Base-by-base conservation (phyloP, 2,329 filamentous ascomycete species). In the Fusarium vanettenii region DNA sequence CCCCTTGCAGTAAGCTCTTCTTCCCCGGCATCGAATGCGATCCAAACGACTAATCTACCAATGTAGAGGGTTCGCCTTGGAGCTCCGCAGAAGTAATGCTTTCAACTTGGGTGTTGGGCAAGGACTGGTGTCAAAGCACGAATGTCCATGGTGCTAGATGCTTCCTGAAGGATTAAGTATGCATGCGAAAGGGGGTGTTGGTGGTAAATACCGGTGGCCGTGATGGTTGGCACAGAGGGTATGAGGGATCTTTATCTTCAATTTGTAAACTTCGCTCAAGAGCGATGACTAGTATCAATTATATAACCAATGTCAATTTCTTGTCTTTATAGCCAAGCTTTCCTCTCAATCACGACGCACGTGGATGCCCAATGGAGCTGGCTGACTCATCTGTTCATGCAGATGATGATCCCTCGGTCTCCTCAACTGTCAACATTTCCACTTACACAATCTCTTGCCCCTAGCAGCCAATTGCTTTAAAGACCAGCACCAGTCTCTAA, bases 61-160 rank as follows among this genome's bases (percentile, higher is more conserved):
- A 25, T 22, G 4, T 10, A 50, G 45, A 29, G 16, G 6, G 45
- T 50, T 11, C 45, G 16, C 5, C 45, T 50, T 10, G 16, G 25
- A n/a, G 22, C 22, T 1, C 43, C 0, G 0, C 3, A 27, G 22
- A 0, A 18, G 3, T 22, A 5, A 25, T 10, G 22, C 14, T 2
- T 48, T 48, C 2, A 43, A 20, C 39, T 1, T 20, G 6, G n/a
- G 5, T 6, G 1, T 7, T 43, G n/a, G 4, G 0, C 0, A 6
- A 43, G n/a, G n/a, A 1, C 10, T 2, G 1, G 13, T 25, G 13
- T 16, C 11, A 16, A 9, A 1, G 2, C 4, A 2, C 5, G 13
- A 14, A 4, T 25, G 20, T 16, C 6, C 0, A 25, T 45, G 43
- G 43, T 4, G 0, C 1, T 3, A 2, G 20, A 2, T 9, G 43